These are phyloP conservation scores for Penicillium manginii DNA, from an alignment of 495 filamentous ascomycete species.

Conservation along the genomic window DNA sequence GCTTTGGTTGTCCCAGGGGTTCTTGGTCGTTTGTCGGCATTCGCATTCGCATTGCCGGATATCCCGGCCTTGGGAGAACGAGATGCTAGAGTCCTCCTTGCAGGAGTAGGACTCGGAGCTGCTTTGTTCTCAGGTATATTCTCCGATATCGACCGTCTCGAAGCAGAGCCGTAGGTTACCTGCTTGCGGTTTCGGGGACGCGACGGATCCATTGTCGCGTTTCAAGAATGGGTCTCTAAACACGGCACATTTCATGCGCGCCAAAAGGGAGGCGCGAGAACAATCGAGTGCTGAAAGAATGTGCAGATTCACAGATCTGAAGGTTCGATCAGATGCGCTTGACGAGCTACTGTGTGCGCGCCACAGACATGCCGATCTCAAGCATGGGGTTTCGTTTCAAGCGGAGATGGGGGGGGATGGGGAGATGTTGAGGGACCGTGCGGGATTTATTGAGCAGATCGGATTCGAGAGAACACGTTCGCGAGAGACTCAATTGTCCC, in stretches of 20 bases:
- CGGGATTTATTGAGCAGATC: background rate
- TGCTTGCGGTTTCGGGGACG: conserved; percentile 41
- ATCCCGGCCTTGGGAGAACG: background rate
- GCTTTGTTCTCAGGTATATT: background rate
- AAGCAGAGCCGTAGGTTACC: conserved; percentile 53
- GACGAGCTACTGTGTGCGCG: background rate
- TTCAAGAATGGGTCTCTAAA: conserved; percentile 1
- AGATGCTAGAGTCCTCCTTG: background rate
- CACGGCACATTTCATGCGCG: conserved; percentile 10
- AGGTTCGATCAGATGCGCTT: conserved; percentile 1
- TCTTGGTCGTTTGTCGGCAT: conserved; percentile 8
- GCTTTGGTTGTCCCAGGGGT: background rate
- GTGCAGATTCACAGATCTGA: background rate
- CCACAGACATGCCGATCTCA: conserved; percentile 1
- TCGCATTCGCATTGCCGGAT: conserved; percentile 9
- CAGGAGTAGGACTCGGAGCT: background rate
- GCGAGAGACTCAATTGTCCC: too few species aligned
- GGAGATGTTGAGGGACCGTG: conserved; percentile 3
- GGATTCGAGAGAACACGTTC: too few species aligned
- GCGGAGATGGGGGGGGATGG: background rate
- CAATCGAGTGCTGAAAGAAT: too few species aligned
- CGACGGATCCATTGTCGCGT: conserved; percentile 27
- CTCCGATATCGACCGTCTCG: conserved; percentile 14
- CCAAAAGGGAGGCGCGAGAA: background rate
- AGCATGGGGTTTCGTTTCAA: conserved; percentile 4